Evolutionary conservation across 306 rosid species (phyloP).

Genomic region (peach (Prunus persica)): DNA sequence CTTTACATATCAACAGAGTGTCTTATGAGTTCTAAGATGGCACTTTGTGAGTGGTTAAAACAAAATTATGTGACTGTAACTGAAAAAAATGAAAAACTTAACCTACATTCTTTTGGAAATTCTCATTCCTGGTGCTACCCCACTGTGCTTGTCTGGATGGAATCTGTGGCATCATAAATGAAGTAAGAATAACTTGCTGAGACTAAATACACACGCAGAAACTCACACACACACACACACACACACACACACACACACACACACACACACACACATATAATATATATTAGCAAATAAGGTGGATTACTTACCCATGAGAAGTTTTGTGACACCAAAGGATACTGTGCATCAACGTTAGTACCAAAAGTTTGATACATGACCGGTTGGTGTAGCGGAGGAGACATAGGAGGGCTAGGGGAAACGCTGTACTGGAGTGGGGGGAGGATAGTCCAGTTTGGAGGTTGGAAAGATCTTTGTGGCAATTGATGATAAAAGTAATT

Average conservation of each 20-base stretch:
- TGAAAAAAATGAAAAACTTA: neutral
- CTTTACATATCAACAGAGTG: neutral
- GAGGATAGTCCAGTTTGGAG: neutral
- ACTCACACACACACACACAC: neutral
- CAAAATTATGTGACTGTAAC: neutral
- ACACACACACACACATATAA: too few species aligned
- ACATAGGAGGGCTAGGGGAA: neutral
- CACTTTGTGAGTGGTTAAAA: neutral
- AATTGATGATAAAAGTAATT: neutral
- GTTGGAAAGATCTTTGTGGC: neutral
- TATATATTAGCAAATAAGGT: neutral
- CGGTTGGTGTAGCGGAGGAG: neutral
- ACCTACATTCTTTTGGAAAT: conserved; percentile 4
- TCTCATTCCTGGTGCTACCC: neutral
- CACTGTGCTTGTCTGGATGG: neutral
- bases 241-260: neutral
- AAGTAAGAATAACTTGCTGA: neutral
- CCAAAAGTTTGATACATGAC: neutral
- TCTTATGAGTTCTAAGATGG: too few species aligned
- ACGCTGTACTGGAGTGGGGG: neutral
- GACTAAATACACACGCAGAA: neutral
- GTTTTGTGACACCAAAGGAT: neutral
- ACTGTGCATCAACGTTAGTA: neutral
- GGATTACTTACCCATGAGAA: neutral
- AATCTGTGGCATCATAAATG: conserved; percentile 11